Conservation (phyloP, 345 rosid genomes). For the Brassica nigra region DNA sequence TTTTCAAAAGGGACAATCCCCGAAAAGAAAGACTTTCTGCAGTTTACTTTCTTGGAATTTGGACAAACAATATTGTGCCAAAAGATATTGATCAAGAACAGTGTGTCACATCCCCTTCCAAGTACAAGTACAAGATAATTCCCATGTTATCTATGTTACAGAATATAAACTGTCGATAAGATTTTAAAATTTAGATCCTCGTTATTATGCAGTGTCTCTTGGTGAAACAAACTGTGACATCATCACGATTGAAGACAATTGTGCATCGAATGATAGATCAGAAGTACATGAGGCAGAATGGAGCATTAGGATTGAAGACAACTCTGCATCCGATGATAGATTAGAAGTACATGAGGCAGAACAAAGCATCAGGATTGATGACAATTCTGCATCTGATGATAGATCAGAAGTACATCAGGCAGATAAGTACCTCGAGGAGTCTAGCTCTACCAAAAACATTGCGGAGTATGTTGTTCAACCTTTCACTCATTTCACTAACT, state of each 20-base stretch:
- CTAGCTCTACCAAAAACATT: constrained; percentile 35
- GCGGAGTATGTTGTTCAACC: constrained; percentile 47
- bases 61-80: constrained; percentile 72
- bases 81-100: constrained; percentile 46
- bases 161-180: background rate
- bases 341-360: constrained; percentile 48
- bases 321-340: constrained; percentile 34
- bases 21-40: constrained; percentile 55
- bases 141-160: background rate
- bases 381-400: constrained; percentile 23
- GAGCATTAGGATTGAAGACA: background rate
- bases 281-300: constrained; percentile 39
- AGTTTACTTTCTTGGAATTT: constrained; percentile 68
- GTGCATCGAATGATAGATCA: constrained; percentile 47
- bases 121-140: constrained; percentile 38
- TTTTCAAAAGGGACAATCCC: constrained; percentile 56
- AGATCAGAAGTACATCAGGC: constrained; percentile 48
- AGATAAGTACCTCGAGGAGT: constrained; percentile 38
- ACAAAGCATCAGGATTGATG: background rate
- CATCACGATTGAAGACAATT: constrained; percentile 28
- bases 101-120: constrained; percentile 30
- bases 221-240: constrained; percentile 28
- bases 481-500: constrained; percentile 32
- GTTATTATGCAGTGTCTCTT: constrained; percentile 43
- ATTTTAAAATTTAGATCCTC: background rate